Base-by-base conservation (phyloP, 208 protist genomes). In the Leishmania mexicana region DNA sequence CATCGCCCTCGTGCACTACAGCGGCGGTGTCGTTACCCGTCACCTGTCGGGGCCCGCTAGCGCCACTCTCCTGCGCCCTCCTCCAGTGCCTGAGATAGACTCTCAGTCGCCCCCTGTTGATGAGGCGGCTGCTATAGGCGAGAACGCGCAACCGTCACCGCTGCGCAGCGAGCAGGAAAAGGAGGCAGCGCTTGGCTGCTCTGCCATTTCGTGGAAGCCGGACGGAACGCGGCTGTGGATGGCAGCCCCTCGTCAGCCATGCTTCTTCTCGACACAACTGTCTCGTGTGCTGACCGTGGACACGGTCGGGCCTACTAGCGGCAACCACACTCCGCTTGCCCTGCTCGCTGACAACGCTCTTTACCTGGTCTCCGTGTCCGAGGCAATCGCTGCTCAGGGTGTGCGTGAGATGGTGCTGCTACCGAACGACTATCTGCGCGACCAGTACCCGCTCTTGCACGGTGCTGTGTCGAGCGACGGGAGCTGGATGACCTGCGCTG, bases 1-100 rank as follows among this genome's bases (percentile, higher is more conserved):
- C 28, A 68, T 95, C 54, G 77, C 86, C 49, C 83, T 95, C 21
- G 45, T 97, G 75, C 89, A 95, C 78, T 93, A 94, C 84, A 91
- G 88, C 64, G 89, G 94, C 15, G 85, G 85, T 17, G 93, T 93
- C 65, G 67, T 96, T 53, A 86, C 88, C 47, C 79, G 83, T 54
- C 82, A 85, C 73, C 82, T 85, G 40, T 51, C 78, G 35, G 73
- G 78, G 45, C 74, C 82, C 35, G 71, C 73, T 49, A 71, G 42
- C 42, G 78, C 78, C 28, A 71, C 64, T 11, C 78, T 85, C 13
- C 78, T 81, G 64, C 82, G 82, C 78, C 49, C 42, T 65, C 81
- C 76, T 0, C 76, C 53, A 51, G 53, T 38, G 53, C 57, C 57
- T 19, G 11, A 40, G 10, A 45, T 31, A 7, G 51, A n/a, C 31